phyloP scores from a whole-genome alignment of 2,329 filamentous ascomycete species.

The Rhinocladiella mackenziei region DNA sequence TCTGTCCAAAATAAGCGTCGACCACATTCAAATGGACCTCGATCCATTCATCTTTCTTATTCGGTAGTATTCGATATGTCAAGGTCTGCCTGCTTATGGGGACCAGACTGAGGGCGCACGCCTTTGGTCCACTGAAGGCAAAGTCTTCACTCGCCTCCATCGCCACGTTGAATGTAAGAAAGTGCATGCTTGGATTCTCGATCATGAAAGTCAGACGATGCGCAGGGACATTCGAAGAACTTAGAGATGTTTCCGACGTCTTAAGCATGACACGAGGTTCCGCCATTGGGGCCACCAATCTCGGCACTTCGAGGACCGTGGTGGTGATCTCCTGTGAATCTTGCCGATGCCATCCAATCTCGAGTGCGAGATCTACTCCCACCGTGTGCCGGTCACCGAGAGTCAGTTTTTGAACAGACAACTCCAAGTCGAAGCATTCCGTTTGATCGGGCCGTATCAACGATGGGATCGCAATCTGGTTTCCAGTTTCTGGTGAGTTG shows the following conservation, averaged over 20 bases:
- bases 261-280: conserved; percentile 74
- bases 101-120: conserved; percentile 72
- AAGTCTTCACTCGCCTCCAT: conserved; percentile 94
- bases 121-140: conserved; percentile 85
- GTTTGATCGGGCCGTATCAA: conserved; percentile 62
- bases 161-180: conserved; percentile 82
- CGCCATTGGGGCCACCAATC: conserved; percentile 72
- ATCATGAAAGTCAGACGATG: conserved; percentile 57
- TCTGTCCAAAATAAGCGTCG: conserved; percentile 92
- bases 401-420: conserved; percentile 69
- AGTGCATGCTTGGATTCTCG: conserved; percentile 92
- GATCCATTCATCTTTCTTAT: conserved; percentile 58
- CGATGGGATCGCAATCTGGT: conserved; percentile 13
- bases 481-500: not conserved
- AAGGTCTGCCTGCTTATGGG: conserved; percentile 72
- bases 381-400: conserved; percentile 78
- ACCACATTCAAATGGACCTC: conserved; percentile 70
- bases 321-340: conserved; percentile 49
- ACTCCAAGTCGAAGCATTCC: conserved; percentile 66
- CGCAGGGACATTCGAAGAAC: not conserved
- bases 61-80: conserved; percentile 69
- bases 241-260: not conserved
- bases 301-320: conserved; percentile 70
- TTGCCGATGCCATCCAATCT: conserved; percentile 71
- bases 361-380: conserved; percentile 68